Base-by-base conservation (phyloP, 176 grass and related monocot species). In the Cymbopogon citratus region DNA sequence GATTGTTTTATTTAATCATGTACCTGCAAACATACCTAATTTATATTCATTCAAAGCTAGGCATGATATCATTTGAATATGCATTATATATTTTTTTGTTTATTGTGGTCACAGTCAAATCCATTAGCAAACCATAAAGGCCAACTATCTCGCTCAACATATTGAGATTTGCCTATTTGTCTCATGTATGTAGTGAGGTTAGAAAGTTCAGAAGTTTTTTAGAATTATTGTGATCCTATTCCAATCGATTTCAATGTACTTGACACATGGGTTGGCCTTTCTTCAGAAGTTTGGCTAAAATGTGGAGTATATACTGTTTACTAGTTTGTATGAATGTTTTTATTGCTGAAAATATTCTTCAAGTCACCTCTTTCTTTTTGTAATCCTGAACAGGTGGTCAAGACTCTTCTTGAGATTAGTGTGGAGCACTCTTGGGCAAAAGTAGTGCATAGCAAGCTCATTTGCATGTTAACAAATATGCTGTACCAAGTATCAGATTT, bases 401-500 rank as follows among this genome's bases (percentile, higher is more conserved):
- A 95, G 90, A 88, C 85, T 69, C 82, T 98, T 73, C 85, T 98
- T 86, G 92, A 98, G 78, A 91, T 98, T 68, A 93, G 96, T 48
- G 87, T 86, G 66, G 87, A 95, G 56, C 85, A 98, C 77, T 93
- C 96, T 16, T 98, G 96, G 96, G 96, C 96, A 46, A 92, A 91
- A 85, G 85, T 91, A 85, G 89, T 98, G 72, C 96, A 91, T 80
- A 88, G 82, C 82, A 98, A 95, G 80, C 96, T 98, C 74, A 93
- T 98, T 76, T 95, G 92, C 85, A 93, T 95, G 90, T 66, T 98
- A 77, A 90, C 92, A 85, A 98, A 95, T 82, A 98, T 95, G 96
- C 52, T 98, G 45, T 98, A 98, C 60, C 63, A 86, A 85, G 79
- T 89, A 81, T 87, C 92, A 87, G 89, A 92, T 85, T 83, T 51